phyloP scores from a whole-genome alignment of 306 rosid species.

The Fagus crenata region DNA sequence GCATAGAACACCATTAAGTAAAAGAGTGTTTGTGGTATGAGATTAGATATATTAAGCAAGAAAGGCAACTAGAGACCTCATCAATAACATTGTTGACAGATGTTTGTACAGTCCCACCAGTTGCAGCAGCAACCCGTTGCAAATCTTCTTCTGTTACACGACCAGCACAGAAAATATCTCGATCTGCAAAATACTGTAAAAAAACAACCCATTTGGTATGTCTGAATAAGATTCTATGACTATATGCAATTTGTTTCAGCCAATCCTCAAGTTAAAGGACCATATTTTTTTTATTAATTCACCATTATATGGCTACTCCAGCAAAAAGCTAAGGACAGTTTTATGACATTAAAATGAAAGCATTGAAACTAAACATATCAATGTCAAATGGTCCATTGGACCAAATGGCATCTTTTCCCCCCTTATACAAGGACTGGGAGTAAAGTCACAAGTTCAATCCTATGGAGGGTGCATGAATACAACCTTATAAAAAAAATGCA shows the following conservation, averaged over 20 bases:
- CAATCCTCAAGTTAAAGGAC: not conserved
- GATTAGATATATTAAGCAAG: not conserved
- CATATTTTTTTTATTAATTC: not conserved
- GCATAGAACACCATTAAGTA: not conserved
- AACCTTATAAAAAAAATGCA: not conserved
- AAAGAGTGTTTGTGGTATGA: not conserved
- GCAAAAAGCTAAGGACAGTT: not conserved
- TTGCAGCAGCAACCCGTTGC: constrained; percentile 88
- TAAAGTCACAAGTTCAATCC: not conserved
- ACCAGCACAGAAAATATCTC: constrained; percentile 98
- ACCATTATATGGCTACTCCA: not conserved
- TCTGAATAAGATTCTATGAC: not conserved
- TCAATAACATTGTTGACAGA: constrained; percentile 90
- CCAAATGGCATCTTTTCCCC: too few relatives aligned
- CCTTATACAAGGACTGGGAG: not conserved
- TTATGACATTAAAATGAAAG: not conserved
- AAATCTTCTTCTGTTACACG: constrained; percentile 98
- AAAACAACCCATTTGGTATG: constrained; percentile 21
- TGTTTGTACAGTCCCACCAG: constrained; percentile 97
- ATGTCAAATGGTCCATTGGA: not conserved
- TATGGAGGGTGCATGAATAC: not conserved
- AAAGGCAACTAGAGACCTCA: constrained; percentile 51
- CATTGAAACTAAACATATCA: not conserved
- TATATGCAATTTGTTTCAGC: not conserved
- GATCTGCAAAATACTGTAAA: constrained; percentile 95